Evolutionary conservation across 768 basidiomycete genomes (phyloP).

Genomic region (Tylopilus plumbeoviolaceoides): DNA sequence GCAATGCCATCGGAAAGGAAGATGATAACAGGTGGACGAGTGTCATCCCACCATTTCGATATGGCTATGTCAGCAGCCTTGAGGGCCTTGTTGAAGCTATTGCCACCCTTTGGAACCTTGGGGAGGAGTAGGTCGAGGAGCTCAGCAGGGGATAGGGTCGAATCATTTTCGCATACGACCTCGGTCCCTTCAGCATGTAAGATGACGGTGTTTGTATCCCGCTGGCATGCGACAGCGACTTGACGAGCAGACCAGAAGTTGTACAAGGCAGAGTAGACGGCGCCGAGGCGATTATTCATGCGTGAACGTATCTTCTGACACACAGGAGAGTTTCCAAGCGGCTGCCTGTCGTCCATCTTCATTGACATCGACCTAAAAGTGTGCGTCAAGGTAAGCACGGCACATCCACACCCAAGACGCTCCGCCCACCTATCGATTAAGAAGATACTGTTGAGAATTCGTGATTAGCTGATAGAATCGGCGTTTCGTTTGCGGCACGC

Average conservation of each 20-base stretch:
- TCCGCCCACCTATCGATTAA: constrained; percentile 18
- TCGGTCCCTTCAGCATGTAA: constrained; percentile 35
- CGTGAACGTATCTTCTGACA: constrained; percentile 26
- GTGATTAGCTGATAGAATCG: neutral
- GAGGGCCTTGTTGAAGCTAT: constrained; percentile 42
- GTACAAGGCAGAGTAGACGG: constrained; percentile 50
- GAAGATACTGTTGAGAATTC: constrained; percentile 10
- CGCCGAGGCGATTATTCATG: constrained; percentile 51
- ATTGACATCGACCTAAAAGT: constrained; percentile 48
- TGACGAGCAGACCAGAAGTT: constrained; percentile 52
- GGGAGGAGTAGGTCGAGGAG: constrained; percentile 39
- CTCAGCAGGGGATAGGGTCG: constrained; percentile 38
- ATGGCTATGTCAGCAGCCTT: constrained; percentile 34
- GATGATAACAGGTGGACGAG: constrained; percentile 46
- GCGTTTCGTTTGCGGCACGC: constrained; percentile 18
- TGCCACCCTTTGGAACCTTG: constrained; percentile 36
- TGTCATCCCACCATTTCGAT: constrained; percentile 41
- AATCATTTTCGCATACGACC: constrained; percentile 40
- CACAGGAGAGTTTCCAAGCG: constrained; percentile 36
- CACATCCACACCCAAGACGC: neutral
- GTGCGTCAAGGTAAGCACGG: neutral
- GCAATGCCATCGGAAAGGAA: constrained; percentile 58
- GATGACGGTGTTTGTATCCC: constrained; percentile 55
- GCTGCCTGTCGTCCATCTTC: constrained; percentile 36
- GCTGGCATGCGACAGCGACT: constrained; percentile 29